A percentile compares a stretch with the other conserved stretches of the same genome.
These are phyloP conservation scores for Penicillium glabrum DNA, from an alignment of 2,329 filamentous ascomycete species.

Conservation along the genomic window DNA sequence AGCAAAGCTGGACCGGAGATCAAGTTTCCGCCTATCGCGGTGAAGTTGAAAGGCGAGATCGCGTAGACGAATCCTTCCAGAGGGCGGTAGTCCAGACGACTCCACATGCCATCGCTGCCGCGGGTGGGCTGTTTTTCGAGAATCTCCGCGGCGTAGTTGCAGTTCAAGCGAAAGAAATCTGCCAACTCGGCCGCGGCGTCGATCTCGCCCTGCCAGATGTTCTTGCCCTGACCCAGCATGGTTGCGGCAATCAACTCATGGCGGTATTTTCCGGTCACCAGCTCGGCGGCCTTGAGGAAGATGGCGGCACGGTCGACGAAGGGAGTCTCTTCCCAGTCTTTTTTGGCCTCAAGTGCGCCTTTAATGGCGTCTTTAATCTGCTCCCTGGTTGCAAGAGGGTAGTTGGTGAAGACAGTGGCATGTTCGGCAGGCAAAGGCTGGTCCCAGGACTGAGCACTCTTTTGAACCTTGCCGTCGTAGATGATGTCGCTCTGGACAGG, in stretches of 20 bases:
- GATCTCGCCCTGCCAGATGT: constrained; percentile 95
- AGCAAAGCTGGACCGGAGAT: constrained; percentile 79
- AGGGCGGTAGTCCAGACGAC: constrained; percentile 78
- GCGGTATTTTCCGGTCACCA: constrained; percentile 84
- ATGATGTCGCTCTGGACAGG: constrained; percentile 32
- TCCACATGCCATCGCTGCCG: constrained; percentile 83
- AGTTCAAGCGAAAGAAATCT: constrained; percentile 71
- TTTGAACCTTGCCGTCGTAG: constrained; percentile 30
- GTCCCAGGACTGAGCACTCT: constrained; percentile 22
- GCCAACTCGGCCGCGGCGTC: constrained; percentile 86
- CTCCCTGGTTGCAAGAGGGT: constrained; percentile 72
- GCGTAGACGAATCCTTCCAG: constrained; percentile 95
- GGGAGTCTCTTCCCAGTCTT: constrained; percentile 77
- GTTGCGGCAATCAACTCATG: constrained; percentile 94
- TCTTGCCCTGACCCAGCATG: constrained; percentile 95
- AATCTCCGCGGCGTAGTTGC: constrained; percentile 80
- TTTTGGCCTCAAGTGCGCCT: constrained; percentile 76
- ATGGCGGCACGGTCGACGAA: constrained; percentile 87
- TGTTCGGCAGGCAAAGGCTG: constrained; percentile 33
- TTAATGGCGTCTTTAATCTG: constrained; percentile 78
- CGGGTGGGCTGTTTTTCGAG: constrained; percentile 81
- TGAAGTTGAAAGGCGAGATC: constrained; percentile 94
- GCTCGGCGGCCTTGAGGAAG: constrained; percentile 90
- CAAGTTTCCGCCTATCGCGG: constrained; percentile 85
- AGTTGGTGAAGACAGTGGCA: constrained; percentile 68